Conservation (phyloP, 1,139 yeast genomes). For the Diutina mesorugosa region DNA sequence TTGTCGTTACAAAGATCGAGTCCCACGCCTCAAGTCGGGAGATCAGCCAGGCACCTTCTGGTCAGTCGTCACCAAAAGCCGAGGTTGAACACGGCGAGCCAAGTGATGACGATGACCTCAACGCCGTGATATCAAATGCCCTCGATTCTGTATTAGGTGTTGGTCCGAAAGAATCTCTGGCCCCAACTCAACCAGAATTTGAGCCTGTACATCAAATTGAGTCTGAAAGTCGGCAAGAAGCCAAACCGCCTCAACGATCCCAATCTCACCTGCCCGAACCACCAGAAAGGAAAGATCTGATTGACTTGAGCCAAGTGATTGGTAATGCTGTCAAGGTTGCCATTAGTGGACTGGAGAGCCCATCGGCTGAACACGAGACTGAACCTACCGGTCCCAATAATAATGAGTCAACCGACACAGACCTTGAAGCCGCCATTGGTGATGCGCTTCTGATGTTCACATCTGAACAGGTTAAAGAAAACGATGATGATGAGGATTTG, state of each 20-base stretch:
- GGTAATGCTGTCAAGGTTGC: neutral
- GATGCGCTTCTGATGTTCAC: neutral
- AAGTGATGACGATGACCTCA: neutral
- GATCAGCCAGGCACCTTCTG: neutral
- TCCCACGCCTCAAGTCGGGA: neutral
- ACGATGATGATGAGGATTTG: constrained; percentile 12
- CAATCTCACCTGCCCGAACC: neutral
- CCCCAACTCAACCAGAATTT: neutral
- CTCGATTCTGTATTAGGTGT: neutral
- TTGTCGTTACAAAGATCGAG: neutral
- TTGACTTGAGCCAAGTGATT: neutral
- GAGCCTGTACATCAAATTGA: neutral
- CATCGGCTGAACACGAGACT: neutral
- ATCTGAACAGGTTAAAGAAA: constrained; percentile 2
- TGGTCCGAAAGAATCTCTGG: neutral
- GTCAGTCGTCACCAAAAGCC: neutral
- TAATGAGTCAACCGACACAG: neutral
- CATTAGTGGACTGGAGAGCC: neutral
- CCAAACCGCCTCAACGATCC: neutral
- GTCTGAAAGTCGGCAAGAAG: neutral
- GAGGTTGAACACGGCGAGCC: neutral
- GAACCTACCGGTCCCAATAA: neutral
- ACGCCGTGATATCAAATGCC: neutral
- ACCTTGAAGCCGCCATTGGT: neutral
- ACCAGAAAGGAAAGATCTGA: neutral